phyloP scores from a whole-genome alignment of 2,329 filamentous ascomycete genomes.

The Colletotrichum filicis region DNA sequence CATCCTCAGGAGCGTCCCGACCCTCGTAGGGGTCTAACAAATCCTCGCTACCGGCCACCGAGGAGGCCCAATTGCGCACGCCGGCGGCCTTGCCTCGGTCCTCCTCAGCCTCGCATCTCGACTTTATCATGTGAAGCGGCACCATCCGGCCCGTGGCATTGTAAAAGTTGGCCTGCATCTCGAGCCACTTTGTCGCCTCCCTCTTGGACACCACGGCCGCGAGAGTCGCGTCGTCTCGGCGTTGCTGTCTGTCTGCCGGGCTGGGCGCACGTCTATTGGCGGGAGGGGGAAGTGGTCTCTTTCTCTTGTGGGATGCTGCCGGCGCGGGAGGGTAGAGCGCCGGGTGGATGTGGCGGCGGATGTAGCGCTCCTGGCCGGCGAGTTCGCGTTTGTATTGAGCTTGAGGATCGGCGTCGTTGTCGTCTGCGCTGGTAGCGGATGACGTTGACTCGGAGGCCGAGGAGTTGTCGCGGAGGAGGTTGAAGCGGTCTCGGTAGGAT shows the following conservation, averaged over 20 bases:
- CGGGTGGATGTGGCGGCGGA: constrained; percentile 44
- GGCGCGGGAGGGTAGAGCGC: constrained; percentile 44
- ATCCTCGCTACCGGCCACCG: constrained; percentile 24
- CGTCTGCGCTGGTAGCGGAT: constrained; percentile 23
- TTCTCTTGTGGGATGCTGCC: constrained; percentile 36
- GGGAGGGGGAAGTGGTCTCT: constrained; percentile 35
- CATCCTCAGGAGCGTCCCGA: constrained; percentile 27
- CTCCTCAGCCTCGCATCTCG: constrained; percentile 46
- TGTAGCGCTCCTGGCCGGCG: constrained; percentile 43
- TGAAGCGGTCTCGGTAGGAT: constrained; percentile 10
- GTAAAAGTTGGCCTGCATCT: constrained; percentile 56
- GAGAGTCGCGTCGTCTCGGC: constrained; percentile 48
- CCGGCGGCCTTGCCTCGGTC: constrained; percentile 31
- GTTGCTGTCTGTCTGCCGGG: constrained; percentile 14
- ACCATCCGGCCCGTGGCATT: constrained; percentile 56
- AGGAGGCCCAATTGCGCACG: constrained; percentile 27
- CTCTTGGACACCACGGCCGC: constrained; percentile 47
- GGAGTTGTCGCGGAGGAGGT: constrained; percentile 42
- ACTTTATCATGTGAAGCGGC: constrained; percentile 49
- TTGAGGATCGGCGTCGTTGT: constrained; percentile 26
- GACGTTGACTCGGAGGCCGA: constrained; percentile 37
- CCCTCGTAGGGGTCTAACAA: constrained; percentile 28
- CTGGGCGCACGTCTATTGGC: constrained; percentile 19
- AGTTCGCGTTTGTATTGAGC: constrained; percentile 35
- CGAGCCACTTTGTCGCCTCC: constrained; percentile 48